A percentile compares a stretch with the other conserved stretches of the same genome.
phyloP scores from a whole-genome alignment of 2,329 filamentous ascomycete species.

The Pseudocercospora cruenta region DNA sequence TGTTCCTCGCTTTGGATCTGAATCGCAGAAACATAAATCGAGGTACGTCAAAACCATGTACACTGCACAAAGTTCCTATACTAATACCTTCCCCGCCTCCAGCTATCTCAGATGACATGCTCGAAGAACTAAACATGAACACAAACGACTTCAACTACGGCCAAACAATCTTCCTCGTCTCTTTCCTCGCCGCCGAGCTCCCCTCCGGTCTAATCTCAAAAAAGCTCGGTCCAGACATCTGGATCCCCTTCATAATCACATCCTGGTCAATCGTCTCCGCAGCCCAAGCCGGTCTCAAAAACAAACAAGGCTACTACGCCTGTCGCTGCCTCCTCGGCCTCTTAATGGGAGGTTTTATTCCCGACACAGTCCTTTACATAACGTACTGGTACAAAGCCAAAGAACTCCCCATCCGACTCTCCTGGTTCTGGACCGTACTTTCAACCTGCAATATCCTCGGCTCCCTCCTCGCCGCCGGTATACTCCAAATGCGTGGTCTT shows the following conservation, averaged over 20 bases:
- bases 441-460: slow-evolving; percentile 37
- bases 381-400: slow-evolving; percentile 37
- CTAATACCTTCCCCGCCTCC: slow-evolving; percentile 14
- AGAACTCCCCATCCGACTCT: slow-evolving; percentile 48
- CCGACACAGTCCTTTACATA: slow-evolving; percentile 55
- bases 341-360: slow-evolving; percentile 42
- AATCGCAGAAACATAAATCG: slow-evolving; percentile 37
- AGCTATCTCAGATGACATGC: slow-evolving; percentile 35
- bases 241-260: slow-evolving; percentile 47
- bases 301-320: slow-evolving; percentile 42
- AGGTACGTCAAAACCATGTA: slow-evolving; percentile 4
- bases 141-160: slow-evolving; percentile 40
- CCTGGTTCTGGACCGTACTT: slow-evolving; percentile 47
- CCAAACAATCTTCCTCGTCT: slow-evolving; percentile 33
- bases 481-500: slow-evolving; percentile 48
- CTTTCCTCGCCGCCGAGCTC: slow-evolving; percentile 44
- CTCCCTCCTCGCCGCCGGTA: slow-evolving; percentile 57
- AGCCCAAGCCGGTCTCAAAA: slow-evolving; percentile 34
- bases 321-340: slow-evolving; percentile 45
- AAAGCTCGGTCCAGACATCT: slow-evolving; percentile 50
- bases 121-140: slow-evolving; percentile 31
- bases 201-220: slow-evolving; percentile 54
- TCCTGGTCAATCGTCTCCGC: slow-evolving; percentile 49
- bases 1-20: slow-evolving; percentile 35
- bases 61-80: background rate